These are phyloP conservation scores for Albizia julibrissin DNA, from an alignment of 306 rosid genomes.

Conservation along the genomic window DNA sequence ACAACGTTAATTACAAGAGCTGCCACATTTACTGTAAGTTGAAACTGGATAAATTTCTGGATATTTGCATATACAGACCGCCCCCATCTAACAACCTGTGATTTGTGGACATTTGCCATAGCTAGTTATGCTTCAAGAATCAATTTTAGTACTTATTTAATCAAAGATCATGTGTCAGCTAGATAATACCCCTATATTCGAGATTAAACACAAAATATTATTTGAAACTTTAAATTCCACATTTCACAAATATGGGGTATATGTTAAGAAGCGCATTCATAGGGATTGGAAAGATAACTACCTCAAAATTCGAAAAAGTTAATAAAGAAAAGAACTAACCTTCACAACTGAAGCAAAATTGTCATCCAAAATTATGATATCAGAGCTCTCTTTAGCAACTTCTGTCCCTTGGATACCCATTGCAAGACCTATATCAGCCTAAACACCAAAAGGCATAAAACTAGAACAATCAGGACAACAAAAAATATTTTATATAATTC, in stretches of 20 bases:
- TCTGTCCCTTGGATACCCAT: slow-evolving; percentile 92
- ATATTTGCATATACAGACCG: slow-evolving; percentile 95
- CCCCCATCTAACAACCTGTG: slow-evolving; percentile 97
- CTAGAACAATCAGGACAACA: background rate
- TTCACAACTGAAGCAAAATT: slow-evolving; percentile 86
- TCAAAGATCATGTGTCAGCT: background rate
- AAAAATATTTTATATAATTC: background rate
- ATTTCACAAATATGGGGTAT: slow-evolving; percentile 7
- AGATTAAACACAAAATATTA: background rate
- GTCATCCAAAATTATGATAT: slow-evolving; percentile 91
- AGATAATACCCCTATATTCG: background rate
- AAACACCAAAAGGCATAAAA: slow-evolving; percentile 32
- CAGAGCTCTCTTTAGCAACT: slow-evolving; percentile 95
- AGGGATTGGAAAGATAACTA: background rate
- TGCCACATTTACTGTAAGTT: slow-evolving; percentile 92
- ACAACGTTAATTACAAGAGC: slow-evolving; percentile 89
- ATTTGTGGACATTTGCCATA: slow-evolving; percentile 23
- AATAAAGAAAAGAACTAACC: slow-evolving; percentile 45
- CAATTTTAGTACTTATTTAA: background rate
- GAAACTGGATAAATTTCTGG: slow-evolving; percentile 98
- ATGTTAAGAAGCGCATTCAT: background rate
- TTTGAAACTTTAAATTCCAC: slow-evolving; percentile 8
- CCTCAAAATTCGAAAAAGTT: slow-evolving; percentile 2
- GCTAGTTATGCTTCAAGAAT: slow-evolving; percentile 18
- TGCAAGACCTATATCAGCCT: slow-evolving; percentile 95